Evolutionary conservation across 768 basidiomycete species (phyloP).

Genomic region (Suillus brevipes): DNA sequence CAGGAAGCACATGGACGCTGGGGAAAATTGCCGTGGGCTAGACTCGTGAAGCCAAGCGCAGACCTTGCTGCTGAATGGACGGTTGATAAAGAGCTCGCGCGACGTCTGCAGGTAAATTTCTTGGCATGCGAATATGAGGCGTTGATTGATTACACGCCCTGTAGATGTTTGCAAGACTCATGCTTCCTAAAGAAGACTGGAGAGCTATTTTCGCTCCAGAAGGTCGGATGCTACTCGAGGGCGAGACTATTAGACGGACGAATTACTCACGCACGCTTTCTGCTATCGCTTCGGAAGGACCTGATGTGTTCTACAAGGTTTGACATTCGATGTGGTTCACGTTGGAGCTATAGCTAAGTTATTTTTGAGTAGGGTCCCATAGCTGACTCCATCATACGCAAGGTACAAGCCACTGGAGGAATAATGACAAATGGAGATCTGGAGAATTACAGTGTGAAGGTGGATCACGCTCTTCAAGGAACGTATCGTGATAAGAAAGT

Average conservation of each 20-base stretch:
- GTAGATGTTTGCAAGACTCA: slow-evolving; percentile 50
- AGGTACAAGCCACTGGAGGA: slow-evolving; percentile 72
- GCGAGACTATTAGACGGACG: slow-evolving; percentile 68
- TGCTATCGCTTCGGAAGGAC: slow-evolving; percentile 71
- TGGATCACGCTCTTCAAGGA: slow-evolving; percentile 73
- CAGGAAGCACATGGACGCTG: slow-evolving; percentile 81
- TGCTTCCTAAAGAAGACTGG: slow-evolving; percentile 76
- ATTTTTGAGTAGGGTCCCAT: slow-evolving; percentile 61
- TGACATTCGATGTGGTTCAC: slow-evolving; percentile 17
- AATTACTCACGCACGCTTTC: slow-evolving; percentile 79
- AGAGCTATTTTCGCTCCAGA: slow-evolving; percentile 77
- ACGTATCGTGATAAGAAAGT: slow-evolving; percentile 76
- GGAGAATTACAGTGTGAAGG: slow-evolving; percentile 63
- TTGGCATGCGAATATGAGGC: slow-evolving; percentile 4
- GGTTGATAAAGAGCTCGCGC: slow-evolving; percentile 75
- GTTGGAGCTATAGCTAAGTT: slow-evolving; percentile 16
- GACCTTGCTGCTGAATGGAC: slow-evolving; percentile 77
- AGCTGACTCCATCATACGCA: slow-evolving; percentile 74
- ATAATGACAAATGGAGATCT: slow-evolving; percentile 79
- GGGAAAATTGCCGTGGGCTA: slow-evolving; percentile 78
- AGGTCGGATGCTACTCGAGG: slow-evolving; percentile 69
- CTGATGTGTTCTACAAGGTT: slow-evolving; percentile 82
- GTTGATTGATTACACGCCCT: slow-evolving; percentile 8
- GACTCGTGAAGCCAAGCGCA: slow-evolving; percentile 73
- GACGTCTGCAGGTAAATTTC: slow-evolving; percentile 61